Percentiles rank a stretch among this genome's conserved stretches.
These are phyloP conservation scores for Colletotrichum agaves DNA, from an alignment of 2,329 filamentous ascomycete species.

Conservation along the genomic window DNA sequence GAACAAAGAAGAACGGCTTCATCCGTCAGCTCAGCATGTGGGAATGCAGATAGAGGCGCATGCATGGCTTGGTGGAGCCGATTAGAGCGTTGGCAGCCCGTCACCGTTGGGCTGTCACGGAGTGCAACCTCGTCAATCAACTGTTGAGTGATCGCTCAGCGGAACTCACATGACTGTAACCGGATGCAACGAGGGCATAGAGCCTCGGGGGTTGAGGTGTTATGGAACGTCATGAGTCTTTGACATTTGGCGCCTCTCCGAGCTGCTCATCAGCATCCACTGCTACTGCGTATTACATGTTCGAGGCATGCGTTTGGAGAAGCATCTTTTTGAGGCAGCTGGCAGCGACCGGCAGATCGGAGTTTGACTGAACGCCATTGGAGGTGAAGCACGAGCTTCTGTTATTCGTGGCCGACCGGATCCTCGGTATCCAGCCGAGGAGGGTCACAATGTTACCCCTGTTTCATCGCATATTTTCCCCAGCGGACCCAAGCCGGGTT, in stretches of 20 bases:
- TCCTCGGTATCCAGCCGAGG: conserved; percentile 36
- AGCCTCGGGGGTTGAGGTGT: neutral
- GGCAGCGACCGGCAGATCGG: neutral
- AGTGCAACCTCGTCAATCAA: conserved; percentile 29
- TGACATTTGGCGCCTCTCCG: neutral
- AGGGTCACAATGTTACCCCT: conserved; percentile 38
- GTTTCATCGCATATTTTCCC: conserved; percentile 37
- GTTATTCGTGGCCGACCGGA: conserved; percentile 22
- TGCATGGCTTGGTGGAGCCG: conserved; percentile 24
- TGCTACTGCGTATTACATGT: neutral
- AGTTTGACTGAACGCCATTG: neutral
- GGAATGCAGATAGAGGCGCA: conserved; percentile 13
- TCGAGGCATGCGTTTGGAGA: neutral
- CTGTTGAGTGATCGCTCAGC: neutral
- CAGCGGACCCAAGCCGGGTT: conserved; percentile 32
- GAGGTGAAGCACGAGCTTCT: conserved; percentile 31
- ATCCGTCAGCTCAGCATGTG: conserved; percentile 32
- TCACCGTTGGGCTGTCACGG: conserved; percentile 31
- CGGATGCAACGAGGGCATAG: neutral
- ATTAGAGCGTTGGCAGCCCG: conserved; percentile 4
- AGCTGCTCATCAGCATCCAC: neutral
- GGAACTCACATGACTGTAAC: conserved; percentile 19
- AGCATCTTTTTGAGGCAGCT: neutral
- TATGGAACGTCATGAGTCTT: neutral
- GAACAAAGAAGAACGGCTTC: conserved; percentile 33